Evolutionary conservation across 441 rosid species (phyloP).

Genomic region (Caryocar brasiliense): DNA sequence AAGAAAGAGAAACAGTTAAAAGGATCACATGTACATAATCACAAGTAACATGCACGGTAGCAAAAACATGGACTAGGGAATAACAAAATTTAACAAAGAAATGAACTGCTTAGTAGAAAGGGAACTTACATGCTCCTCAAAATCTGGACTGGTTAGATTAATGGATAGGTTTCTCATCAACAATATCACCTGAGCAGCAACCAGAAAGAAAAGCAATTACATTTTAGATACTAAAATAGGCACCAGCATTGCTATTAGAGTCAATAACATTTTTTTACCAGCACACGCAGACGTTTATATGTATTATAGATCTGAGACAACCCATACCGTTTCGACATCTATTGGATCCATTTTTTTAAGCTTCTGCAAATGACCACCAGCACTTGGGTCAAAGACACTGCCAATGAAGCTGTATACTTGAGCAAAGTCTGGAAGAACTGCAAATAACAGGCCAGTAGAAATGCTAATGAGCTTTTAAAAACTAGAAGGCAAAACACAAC

Average conservation of each 20-base stretch:
- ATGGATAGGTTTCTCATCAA: slow-evolving; percentile 84
- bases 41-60: too few relatives aligned
- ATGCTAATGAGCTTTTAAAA: too few relatives aligned
- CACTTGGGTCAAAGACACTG: slow-evolving; percentile 77
- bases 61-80: too few relatives aligned
- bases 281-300: background rate
- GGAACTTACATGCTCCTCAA: slow-evolving; percentile 70
- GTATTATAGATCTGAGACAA: background rate
- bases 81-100: too few relatives aligned
- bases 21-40: too few relatives aligned
- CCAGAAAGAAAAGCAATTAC: slow-evolving; percentile 4
- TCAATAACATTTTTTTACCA: background rate
- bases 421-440: slow-evolving; percentile 86
- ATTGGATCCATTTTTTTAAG: slow-evolving; percentile 89
- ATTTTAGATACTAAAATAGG: too few relatives aligned
- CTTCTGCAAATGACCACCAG: slow-evolving; percentile 59
- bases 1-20: too few relatives aligned
- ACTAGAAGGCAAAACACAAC: too few relatives aligned
- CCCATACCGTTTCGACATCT: slow-evolving; percentile 69
- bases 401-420: slow-evolving; percentile 89
- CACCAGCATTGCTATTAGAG: too few relatives aligned
- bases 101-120: too few relatives aligned
- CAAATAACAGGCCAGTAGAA: too few relatives aligned
- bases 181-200: slow-evolving; percentile 47
- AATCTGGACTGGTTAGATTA: slow-evolving; percentile 75